These are phyloP conservation scores for Cotoneaster glaucophyllus DNA, from an alignment of 306 rosid species.

Conservation along the genomic window DNA sequence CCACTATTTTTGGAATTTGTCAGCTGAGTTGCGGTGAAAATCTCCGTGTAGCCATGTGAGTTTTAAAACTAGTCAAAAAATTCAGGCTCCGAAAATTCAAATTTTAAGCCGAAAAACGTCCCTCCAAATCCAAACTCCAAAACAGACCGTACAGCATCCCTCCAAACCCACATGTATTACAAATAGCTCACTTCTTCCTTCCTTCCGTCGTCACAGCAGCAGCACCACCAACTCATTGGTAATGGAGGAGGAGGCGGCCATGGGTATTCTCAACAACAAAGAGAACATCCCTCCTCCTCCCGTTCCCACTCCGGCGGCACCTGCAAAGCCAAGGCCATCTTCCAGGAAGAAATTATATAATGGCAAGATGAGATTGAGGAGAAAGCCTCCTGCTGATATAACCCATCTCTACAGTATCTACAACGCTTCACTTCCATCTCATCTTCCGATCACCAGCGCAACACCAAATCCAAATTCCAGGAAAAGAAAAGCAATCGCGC, in stretches of 20 bases:
- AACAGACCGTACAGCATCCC: too few species aligned
- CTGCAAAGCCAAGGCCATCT: not conserved
- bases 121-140: too few species aligned
- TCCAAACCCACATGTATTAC: too few species aligned
- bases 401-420: not conserved
- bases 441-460: not conserved
- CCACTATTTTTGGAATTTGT: too few species aligned
- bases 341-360: not conserved
- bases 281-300: not conserved
- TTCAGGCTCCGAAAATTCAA: too few species aligned
- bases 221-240: not conserved
- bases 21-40: too few species aligned
- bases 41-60: not conserved
- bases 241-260: not conserved
- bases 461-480: not conserved
- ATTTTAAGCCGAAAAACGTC: too few species aligned
- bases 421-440: not conserved
- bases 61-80: not conserved
- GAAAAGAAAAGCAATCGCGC: not conserved
- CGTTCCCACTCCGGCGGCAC: not conserved
- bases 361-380: not conserved
- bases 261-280: not conserved
- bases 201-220: too few species aligned
- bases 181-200: too few species aligned
- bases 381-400: slow-evolving; percentile 11